phyloP scores from a whole-genome alignment of 495 filamentous ascomycete species.

The Haplographium delicatum region DNA sequence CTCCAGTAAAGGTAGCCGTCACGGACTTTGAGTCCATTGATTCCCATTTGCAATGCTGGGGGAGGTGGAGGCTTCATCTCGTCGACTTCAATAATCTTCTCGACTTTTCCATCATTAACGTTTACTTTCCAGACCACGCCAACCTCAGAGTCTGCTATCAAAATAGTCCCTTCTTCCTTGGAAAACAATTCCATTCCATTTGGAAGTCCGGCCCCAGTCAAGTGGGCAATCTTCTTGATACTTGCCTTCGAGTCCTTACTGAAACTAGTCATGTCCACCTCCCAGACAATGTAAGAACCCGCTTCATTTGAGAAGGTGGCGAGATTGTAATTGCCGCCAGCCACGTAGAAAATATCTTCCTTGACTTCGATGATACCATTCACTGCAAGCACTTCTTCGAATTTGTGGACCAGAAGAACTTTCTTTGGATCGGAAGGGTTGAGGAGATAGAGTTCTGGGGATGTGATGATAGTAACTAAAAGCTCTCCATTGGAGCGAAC shows the following conservation, averaged over 20 bases:
- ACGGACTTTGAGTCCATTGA: slow-evolving; percentile 31
- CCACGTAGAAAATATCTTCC: slow-evolving; percentile 35
- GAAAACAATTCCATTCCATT: slow-evolving; percentile 31
- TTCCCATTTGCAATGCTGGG: slow-evolving; percentile 20
- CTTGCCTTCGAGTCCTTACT: background rate
- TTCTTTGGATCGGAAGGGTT: slow-evolving; percentile 17
- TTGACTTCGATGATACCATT: slow-evolving; percentile 35
- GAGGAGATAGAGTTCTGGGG: slow-evolving; percentile 29
- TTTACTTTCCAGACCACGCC: slow-evolving; percentile 34
- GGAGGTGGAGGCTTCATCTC: slow-evolving; percentile 7
- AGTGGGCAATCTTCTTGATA: slow-evolving; percentile 25
- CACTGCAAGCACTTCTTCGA: slow-evolving; percentile 29
- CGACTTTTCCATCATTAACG: slow-evolving; percentile 22
- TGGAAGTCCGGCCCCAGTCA: slow-evolving; percentile 34
- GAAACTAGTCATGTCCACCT: slow-evolving; percentile 22
- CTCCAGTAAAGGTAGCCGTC: slow-evolving; percentile 34
- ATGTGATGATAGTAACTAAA: slow-evolving; percentile 33
- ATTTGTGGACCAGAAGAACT: slow-evolving; percentile 32
- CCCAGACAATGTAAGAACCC: slow-evolving; percentile 32
- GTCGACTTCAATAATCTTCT: slow-evolving; percentile 20
- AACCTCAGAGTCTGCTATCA: slow-evolving; percentile 33
- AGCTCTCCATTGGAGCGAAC: slow-evolving; percentile 42
- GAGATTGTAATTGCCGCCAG: slow-evolving; percentile 29
- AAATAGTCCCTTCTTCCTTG: slow-evolving; percentile 16
- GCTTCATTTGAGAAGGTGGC: slow-evolving; percentile 25